A percentile compares a stretch with the other conserved stretches of the same genome.
Evolutionary conservation across 192 early-diverging fungal species (phyloP).

Genomic region (Gigaspora rosea): DNA sequence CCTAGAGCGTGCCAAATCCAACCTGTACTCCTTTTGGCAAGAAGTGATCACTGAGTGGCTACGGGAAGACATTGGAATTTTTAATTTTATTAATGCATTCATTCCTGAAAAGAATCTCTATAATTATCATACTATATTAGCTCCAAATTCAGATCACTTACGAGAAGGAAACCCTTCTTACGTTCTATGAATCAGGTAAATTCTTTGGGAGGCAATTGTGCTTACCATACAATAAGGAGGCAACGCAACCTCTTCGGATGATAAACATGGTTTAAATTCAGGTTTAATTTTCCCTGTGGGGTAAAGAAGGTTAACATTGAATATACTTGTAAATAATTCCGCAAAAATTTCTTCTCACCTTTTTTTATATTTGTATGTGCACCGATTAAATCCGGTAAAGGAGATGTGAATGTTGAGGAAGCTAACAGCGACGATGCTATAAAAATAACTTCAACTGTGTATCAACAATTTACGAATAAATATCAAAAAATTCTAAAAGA

Average conservation of each 20-base stretch:
- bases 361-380: slow-evolving; percentile 18
- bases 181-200: slow-evolving; percentile 5
- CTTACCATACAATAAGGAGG: slow-evolving; percentile 16
- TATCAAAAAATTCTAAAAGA: slow-evolving; percentile 14
- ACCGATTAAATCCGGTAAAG: slow-evolving; percentile 6
- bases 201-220: slow-evolving; percentile 8
- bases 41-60: slow-evolving; percentile 10
- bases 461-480: slow-evolving; percentile 21
- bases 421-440: neutral
- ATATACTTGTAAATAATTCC: slow-evolving; percentile 16
- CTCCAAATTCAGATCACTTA: neutral
- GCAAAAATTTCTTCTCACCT: slow-evolving; percentile 8
- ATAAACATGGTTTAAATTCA: slow-evolving; percentile 24
- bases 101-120: neutral
- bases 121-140: slow-evolving; percentile 9
- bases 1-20: neutral
- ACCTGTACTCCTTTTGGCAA: slow-evolving; percentile 20
- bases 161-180: slow-evolving; percentile 12
- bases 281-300: slow-evolving; percentile 1
- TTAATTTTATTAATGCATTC: slow-evolving; percentile 4
- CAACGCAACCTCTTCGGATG: neutral
- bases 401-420: slow-evolving; percentile 14
- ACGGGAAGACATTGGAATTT: slow-evolving; percentile 10
- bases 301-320: slow-evolving; percentile 21
- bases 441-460: neutral